Evolutionary conservation across 257 asterid genomes (phyloP).

Genomic region (Solanum lycopersicoides): DNA sequence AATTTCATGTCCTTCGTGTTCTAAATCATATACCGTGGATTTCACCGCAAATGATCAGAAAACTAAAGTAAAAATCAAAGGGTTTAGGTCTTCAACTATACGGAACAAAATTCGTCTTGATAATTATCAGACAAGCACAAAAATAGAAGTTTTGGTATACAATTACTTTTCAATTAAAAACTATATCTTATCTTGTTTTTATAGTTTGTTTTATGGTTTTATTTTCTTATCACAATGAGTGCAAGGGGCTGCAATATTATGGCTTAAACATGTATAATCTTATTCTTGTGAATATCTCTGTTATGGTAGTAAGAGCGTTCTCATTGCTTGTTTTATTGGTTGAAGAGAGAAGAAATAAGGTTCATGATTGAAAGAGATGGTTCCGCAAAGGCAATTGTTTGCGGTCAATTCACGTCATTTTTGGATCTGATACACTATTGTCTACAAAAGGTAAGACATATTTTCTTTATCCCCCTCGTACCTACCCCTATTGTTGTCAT

Average conservation of each 20-base stretch:
- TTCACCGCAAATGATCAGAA: conserved; percentile 39
- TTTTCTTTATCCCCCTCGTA: neutral
- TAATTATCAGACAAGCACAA: conserved; percentile 75
- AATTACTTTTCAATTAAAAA: neutral
- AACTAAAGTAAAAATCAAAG: conserved; percentile 44
- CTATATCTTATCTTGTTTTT: neutral
- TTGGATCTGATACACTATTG: conserved; percentile 81
- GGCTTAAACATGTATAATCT: neutral
- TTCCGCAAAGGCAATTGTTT: conserved; percentile 84
- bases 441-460: conserved; percentile 50
- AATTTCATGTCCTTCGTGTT: conserved; percentile 65
- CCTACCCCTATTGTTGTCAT: neutral
- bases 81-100: conserved; percentile 66
- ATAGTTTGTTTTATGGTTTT: neutral
- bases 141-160: conserved; percentile 86
- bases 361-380: conserved; percentile 92
- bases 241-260: neutral
- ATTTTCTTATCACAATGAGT: neutral
- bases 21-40: conserved; percentile 76
- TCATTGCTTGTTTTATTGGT: conserved; percentile 10
- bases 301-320: neutral
- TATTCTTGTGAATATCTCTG: neutral
- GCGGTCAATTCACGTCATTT: conserved; percentile 89
- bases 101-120: conserved; percentile 56
- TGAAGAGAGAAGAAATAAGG: conserved; percentile 88